Evolutionary conservation across 2,329 filamentous ascomycete genomes (phyloP), one percentile per base, ranked within the genome.

Genomic region (Diplodia intermedia): DNA sequence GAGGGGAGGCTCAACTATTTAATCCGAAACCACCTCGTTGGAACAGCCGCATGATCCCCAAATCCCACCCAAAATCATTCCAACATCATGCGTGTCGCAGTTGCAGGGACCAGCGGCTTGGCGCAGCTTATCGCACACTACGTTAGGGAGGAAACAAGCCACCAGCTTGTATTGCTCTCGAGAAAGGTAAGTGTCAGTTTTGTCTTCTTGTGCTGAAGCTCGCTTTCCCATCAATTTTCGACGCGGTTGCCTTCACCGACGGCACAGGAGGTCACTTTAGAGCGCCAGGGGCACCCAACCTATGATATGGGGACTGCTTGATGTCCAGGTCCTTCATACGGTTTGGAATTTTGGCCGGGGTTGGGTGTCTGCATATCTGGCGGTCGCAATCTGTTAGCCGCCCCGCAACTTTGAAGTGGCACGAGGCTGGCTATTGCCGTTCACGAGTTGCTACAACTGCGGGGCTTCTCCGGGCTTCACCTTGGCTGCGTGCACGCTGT

Each of bases 81-180:
- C 29, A 33, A 33, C 40, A 86, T 83, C 77, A 88, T 89, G 83
- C 84, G 86, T 75, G 82, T 90, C 73, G 87, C 86, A 55, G 83
- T 90, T 71, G 88, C 87, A 71, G 88, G 88, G 52, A 88, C 85
- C 62, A 86, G 86, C 70, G 86, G 86, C 65, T 79, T 90, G 66
- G 86, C 86, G 66, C 82, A 85, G 69, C 79, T 85, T 40, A 84
- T 90, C 69, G 86, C 84, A 18, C 83, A 86, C 68, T 84, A 86
- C 73, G 83, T 93, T 38, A 84, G 86, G 36, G 78, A 81, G 31
- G 83, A 87, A 65, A 90, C 87, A 43, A 87, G 86, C 56, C 89
- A 93, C 77, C 86, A 89, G 62, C 84, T 92, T 54, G 83, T 93
- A 65, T 84, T 93, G n/a, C 79, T 93, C 36, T 92, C 91, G 26